These are phyloP conservation scores for Sporothrix euskadiensis DNA, from an alignment of 2,329 filamentous ascomycete species.

Conservation along the genomic window DNA sequence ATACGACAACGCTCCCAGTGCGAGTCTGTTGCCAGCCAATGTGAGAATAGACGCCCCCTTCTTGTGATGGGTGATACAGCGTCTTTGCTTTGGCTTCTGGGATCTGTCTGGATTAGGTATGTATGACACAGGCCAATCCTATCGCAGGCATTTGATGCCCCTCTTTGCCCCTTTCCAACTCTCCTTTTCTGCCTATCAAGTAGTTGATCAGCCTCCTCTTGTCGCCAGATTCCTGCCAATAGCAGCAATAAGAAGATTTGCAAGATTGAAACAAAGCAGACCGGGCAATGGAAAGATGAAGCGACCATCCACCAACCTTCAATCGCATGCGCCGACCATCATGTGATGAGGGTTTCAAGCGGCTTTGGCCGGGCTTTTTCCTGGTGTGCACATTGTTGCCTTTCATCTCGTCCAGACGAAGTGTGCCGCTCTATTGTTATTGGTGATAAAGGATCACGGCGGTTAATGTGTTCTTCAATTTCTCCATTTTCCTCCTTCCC, in stretches of 20 bases:
- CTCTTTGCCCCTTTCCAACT: not conserved
- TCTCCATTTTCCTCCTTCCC: not conserved
- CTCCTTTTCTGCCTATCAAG: constrained; percentile 9
- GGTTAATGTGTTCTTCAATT: not conserved
- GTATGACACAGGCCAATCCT: not conserved
- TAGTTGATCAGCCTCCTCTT: not conserved
- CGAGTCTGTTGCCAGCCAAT: constrained; percentile 8
- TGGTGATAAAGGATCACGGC: not conserved
- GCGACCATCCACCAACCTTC: not conserved
- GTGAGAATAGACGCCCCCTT: not conserved
- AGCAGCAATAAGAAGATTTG: not conserved
- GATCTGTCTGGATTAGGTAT: not conserved
- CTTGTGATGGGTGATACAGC: not conserved
- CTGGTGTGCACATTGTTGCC: not conserved
- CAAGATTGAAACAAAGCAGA: not conserved
- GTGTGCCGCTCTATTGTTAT: not conserved
- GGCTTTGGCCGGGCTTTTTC: not conserved
- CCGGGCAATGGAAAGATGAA: not conserved
- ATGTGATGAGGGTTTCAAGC: constrained; percentile 8
- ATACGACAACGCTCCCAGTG: constrained; percentile 2
- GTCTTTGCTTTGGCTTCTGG: not conserved
- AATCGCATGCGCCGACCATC: constrained; percentile 12
- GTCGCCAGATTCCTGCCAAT: not conserved
- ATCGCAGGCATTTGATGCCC: not conserved
- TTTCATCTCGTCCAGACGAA: not conserved